Base-by-base conservation (phyloP, 2,329 filamentous ascomycete genomes). In the Phialophora expanda region DNA sequence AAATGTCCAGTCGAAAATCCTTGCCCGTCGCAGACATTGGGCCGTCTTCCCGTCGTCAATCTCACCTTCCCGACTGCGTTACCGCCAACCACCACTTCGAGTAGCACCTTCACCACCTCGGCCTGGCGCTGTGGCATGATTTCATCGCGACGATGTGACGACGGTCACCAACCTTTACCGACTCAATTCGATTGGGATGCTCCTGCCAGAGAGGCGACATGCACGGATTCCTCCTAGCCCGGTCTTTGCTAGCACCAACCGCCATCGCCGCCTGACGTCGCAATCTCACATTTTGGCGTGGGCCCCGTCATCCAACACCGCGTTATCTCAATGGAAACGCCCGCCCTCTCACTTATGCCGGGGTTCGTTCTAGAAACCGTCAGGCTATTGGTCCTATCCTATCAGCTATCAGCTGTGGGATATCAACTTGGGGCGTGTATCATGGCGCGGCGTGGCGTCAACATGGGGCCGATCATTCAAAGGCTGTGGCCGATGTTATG, bases 281-380 rank as follows among this genome's bases (percentile, higher is more conserved):
- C 50, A 66, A 66, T 62, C 64, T 62, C 64, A 62, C 55, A 55
- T 44, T 55, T 55, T 44, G 26, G 56, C 30, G 30, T 38, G 14
- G 38, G 38, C 17, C 38, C 22, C 38, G 24, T n/a, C 34, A 38
- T 24, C 50, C 41, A 30, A 32, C 34, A 46, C 22, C 4, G 44
- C n/a, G 28, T 34, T 59, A 51, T 58, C 24, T 34, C 34, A 57
- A 46, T 28, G 53, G 63, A 44, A 22, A 24, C 41, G 22, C 17
- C 41, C 20, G 41, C 55, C 38, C 41, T n/a, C 44, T 7, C 26
- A 34, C 41, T 41, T 41, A 26, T 48, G 20, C 58, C 22, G 48
- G 57, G 63, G 54, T 46, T 41, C 38, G 30, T 54, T 56, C 59
- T 56, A 62, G 59, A 56, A 62, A 48, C 50, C 24, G 14, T 48